A percentile compares a stretch with the other conserved stretches of the same genome.
Conservation (phyloP, 2,329 filamentous ascomycete species). For the Aureobasidium leucospermi region DNA sequence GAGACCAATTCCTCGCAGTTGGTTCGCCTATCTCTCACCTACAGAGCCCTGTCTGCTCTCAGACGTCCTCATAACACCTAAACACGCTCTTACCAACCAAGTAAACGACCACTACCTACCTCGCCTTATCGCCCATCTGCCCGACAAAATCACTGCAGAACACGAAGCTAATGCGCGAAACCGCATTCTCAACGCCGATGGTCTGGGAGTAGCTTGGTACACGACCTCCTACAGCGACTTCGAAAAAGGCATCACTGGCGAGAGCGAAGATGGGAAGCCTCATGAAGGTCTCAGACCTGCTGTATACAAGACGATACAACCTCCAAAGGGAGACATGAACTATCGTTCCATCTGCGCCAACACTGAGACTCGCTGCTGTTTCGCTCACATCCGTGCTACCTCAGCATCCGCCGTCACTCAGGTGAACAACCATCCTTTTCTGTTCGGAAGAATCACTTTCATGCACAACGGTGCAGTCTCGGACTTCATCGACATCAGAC, state of each 20-base stretch:
- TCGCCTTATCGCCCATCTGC: constrained; percentile 40
- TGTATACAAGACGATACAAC: constrained; percentile 46
- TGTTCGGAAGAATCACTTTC: constrained; percentile 47
- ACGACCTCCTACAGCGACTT: constrained; percentile 38
- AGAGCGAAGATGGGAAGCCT: constrained; percentile 22
- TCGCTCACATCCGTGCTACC: constrained; percentile 48
- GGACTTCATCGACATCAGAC: constrained; percentile 40
- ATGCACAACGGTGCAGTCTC: constrained; percentile 51
- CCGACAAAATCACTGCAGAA: constrained; percentile 30
- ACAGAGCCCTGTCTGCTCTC: constrained; percentile 48
- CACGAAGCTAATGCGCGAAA: constrained; percentile 43
- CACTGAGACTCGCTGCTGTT: constrained; percentile 42
- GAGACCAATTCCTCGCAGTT: constrained; percentile 35
- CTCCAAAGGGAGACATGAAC: constrained; percentile 47
- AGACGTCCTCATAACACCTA: constrained; percentile 45
- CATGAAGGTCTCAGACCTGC: constrained; percentile 37
- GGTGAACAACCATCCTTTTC: constrained; percentile 50
- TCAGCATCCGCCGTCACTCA: constrained; percentile 41
- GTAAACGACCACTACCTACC: constrained; percentile 49
- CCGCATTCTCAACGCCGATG: constrained; percentile 48
- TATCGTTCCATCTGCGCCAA: constrained; percentile 47
- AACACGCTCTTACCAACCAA: constrained; percentile 39
- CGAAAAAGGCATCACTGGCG: constrained; percentile 23
- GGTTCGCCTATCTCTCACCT: constrained; percentile 50
- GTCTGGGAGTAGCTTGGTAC: constrained; percentile 50